Base-by-base conservation (phyloP, 2,329 filamentous ascomycete genomes). In the Colletotrichum lentis region DNA sequence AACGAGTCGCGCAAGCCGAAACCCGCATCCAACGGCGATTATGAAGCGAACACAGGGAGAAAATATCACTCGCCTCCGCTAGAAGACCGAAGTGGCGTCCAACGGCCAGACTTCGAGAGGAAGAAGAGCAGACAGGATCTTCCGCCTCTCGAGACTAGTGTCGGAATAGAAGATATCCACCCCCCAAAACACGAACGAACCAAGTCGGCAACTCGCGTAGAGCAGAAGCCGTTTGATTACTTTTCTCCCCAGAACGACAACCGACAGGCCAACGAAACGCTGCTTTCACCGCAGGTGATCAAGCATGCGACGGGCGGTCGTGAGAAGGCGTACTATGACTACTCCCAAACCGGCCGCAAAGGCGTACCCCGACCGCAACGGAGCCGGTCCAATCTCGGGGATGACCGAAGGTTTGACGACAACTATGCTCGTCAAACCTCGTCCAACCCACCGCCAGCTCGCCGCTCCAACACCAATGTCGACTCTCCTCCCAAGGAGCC, bases 71-170 rank as follows among this genome's bases (percentile, higher is more conserved):
- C 73, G n/a, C 72, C 76, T 12, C 52, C 71, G 16, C 71, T 73
- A 11, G 74, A 74, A 24, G 74, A 79, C 12, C 41, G 70, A 44
- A 65, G 71, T 18, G 72, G 72, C 18, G 62, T 20, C 61, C 59
- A 53, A 44, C 71, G 35, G 47, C 70, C 55, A 16, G 64, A 73
- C 37, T 27, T 76, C 3, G 72, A 74, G n/a, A 76, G 74, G 57
- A 75, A 74, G 24, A 79, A 72, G 69, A 80, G 78, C 63, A 78
- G 77, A 41, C 73, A 75, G n/a, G 79, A 84, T 35, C 72, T 86
- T 5, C 82, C 83, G 4, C 79, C 77, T 6, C 76, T 85, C 16
- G 80, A 83, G 37, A 85, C 84, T 2, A 77, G 80, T 1, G 53
- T 81, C 6, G 35, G 37, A 18, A 39, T 52, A 6, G 70, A 72